A percentile compares a stretch with the other conserved stretches of the same genome.
Evolutionary conservation across 2,329 filamentous ascomycete species (phyloP).

Genomic region (Kalaharituber pfeilii): DNA sequence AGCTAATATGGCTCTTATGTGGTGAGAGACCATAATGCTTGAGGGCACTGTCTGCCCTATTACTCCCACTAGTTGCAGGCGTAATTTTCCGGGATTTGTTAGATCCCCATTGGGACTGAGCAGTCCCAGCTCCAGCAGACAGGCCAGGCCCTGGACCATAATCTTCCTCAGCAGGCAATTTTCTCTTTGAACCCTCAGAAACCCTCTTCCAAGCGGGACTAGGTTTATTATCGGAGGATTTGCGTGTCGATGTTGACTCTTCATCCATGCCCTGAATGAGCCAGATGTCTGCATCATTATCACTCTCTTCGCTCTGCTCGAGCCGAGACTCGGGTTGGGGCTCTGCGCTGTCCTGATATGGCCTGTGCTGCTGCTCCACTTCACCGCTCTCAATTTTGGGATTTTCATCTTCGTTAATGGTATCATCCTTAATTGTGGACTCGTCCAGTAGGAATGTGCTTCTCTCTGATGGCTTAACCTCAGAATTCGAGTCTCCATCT

Average conservation of each 20-base stretch:
- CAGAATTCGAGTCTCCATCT: not conserved
- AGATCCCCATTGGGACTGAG: not conserved
- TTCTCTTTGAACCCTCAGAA: not conserved
- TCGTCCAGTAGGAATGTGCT: not conserved
- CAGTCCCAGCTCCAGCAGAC: not conserved
- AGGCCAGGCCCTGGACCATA: not conserved
- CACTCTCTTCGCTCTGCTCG: not conserved
- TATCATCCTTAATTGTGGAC: not conserved
- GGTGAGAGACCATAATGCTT: too few species aligned
- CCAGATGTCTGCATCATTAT: conserved; percentile 1
- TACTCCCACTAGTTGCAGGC: too few species aligned
- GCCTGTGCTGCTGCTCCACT: not conserved
- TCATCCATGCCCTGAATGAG: not conserved
- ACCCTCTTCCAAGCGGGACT: not conserved
- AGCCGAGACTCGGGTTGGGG: not conserved
- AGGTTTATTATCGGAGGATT: not conserved
- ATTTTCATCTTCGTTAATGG: not conserved
- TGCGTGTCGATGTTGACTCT: not conserved
- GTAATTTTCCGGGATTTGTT: not conserved
- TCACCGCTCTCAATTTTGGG: not conserved
- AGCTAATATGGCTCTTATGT: too few species aligned
- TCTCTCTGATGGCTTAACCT: not conserved
- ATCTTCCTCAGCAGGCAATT: not conserved
- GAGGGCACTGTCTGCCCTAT: too few species aligned
- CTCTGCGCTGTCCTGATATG: not conserved